Evolutionary conservation across 2,329 filamentous ascomycete species (phyloP).

Genomic region (Paraphoma sp.): DNA sequence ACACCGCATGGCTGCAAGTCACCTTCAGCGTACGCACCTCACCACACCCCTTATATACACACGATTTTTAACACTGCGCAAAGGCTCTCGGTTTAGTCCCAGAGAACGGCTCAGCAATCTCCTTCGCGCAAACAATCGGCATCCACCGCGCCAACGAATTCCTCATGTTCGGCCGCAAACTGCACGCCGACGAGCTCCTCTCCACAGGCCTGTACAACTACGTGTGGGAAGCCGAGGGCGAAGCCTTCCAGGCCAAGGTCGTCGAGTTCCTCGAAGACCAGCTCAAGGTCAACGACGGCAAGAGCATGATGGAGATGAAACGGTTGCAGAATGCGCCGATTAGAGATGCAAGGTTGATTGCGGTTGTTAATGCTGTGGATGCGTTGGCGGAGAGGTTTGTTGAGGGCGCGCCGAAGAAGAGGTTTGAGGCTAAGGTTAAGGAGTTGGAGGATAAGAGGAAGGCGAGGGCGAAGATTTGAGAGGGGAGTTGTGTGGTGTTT

Average conservation of each 20-base stretch:
- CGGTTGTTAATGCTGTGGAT: constrained; percentile 56
- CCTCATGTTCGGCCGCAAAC: constrained; percentile 59
- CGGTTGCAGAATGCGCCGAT: constrained; percentile 57
- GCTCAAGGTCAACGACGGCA: constrained; percentile 56
- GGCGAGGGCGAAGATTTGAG: constrained; percentile 36
- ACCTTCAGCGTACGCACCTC: constrained; percentile 51
- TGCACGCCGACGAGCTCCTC: constrained; percentile 53
- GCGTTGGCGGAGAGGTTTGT: constrained; percentile 58
- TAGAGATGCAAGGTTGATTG: constrained; percentile 53
- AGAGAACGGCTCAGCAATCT: constrained; percentile 56
- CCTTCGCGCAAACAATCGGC: constrained; percentile 56
- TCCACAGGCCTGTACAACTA: constrained; percentile 56
- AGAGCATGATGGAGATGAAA: constrained; percentile 62
- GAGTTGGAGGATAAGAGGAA: constrained; percentile 44
- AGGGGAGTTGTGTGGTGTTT: too few relatives aligned
- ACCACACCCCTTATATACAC: too few relatives aligned
- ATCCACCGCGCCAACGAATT: constrained; percentile 60
- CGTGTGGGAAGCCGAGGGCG: constrained; percentile 49
- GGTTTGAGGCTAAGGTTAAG: constrained; percentile 53
- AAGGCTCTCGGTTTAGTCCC: constrained; percentile 56
- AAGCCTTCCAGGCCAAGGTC: constrained; percentile 53
- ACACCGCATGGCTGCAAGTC: constrained; percentile 55
- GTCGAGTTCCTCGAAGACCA: constrained; percentile 52
- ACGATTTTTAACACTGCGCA: too few relatives aligned
- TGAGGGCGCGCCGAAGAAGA: constrained; percentile 53